Conservation (phyloP, 345 rosid species). For the Firmiana major region DNA sequence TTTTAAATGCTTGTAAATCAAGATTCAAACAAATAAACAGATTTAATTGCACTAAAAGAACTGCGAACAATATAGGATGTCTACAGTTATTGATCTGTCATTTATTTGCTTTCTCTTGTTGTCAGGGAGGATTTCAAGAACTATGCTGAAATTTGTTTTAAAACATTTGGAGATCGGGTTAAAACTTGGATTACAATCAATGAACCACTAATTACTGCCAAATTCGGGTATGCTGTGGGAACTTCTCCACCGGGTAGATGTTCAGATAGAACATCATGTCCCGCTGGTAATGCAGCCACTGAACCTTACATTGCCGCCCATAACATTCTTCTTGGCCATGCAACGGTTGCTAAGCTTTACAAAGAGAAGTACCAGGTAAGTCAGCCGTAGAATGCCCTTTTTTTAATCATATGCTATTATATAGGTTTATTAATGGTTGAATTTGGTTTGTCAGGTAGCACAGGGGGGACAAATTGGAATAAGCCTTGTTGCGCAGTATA, state of each 20-base stretch:
- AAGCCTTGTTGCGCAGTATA: slow-evolving; percentile 26
- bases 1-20: too few species aligned
- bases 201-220: slow-evolving; percentile 30
- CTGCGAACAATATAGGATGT: neutral
- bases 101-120: neutral
- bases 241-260: slow-evolving; percentile 29
- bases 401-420: neutral
- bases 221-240: slow-evolving; percentile 29
- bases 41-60: too few species aligned
- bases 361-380: slow-evolving; percentile 29
- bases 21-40: neutral
- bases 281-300: slow-evolving; percentile 31
- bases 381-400: neutral
- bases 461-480: slow-evolving; percentile 45
- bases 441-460: slow-evolving; percentile 10
- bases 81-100: neutral
- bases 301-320: slow-evolving; percentile 44
- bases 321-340: slow-evolving; percentile 42
- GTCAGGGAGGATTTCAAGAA: slow-evolving; percentile 45
- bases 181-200: slow-evolving; percentile 49
- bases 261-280: slow-evolving; percentile 16
- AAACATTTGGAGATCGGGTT: slow-evolving; percentile 43
- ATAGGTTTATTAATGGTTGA: neutral
- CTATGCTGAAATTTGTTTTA: slow-evolving; percentile 36
- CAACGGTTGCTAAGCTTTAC: slow-evolving; percentile 38